These are phyloP conservation scores for Cochlearia excelsa DNA, from an alignment of 345 rosid genomes.

Conservation along the genomic window DNA sequence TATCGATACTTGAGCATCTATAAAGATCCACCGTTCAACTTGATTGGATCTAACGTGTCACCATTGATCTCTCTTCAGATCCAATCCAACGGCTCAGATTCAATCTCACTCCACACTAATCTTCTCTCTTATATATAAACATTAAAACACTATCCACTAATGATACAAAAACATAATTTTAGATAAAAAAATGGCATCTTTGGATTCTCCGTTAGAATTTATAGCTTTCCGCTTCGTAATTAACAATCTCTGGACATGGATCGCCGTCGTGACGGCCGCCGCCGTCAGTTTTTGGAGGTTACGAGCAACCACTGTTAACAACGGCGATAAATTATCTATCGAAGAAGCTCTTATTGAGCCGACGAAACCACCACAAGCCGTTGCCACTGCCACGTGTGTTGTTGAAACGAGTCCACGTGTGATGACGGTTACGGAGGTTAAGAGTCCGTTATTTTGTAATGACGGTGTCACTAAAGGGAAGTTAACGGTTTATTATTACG, in stretches of 20 bases:
- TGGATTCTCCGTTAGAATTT: constrained; percentile 35
- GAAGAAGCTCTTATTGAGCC: background rate
- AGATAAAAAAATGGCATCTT: constrained; percentile 27
- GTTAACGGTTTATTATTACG: constrained; percentile 26
- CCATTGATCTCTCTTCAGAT: constrained; percentile 25
- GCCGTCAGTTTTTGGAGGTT: constrained; percentile 42
- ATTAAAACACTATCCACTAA: background rate
- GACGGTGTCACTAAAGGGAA: constrained; percentile 34
- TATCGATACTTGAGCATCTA: constrained; percentile 30
- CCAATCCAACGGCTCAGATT: constrained; percentile 25
- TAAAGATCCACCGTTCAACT: constrained; percentile 35
- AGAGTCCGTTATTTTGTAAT: constrained; percentile 15
- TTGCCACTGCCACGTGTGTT: constrained; percentile 12
- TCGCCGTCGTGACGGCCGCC: constrained; percentile 40
- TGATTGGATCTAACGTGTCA: constrained; percentile 31
- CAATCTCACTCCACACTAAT: constrained; percentile 7
- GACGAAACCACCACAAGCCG: background rate
- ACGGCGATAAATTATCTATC: background rate
- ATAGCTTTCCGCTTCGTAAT: constrained; percentile 17
- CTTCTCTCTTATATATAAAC: constrained; percentile 2
- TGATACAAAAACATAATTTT: background rate
- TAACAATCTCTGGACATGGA: constrained; percentile 39
- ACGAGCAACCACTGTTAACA: constrained; percentile 11
- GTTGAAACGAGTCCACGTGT: background rate
- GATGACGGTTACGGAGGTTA: constrained; percentile 12